These are phyloP conservation scores for Cronartium quercuum DNA, from an alignment of 1,284 basidiomycete species.

Conservation along the genomic window DNA sequence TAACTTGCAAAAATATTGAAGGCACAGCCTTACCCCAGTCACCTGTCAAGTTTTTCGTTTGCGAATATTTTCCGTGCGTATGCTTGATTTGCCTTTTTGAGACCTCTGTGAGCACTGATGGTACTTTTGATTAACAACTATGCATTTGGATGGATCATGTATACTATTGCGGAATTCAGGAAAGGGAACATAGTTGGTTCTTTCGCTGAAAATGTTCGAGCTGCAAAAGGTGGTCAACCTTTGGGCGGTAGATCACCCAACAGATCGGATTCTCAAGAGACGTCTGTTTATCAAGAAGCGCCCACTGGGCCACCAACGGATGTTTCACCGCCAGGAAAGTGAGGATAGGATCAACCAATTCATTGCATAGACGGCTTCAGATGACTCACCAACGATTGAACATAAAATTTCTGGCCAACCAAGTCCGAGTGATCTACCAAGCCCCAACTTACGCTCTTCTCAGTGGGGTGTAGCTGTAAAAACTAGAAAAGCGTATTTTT, in stretches of 20 bases:
- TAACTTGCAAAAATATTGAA: conserved; percentile 13
- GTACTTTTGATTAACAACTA: too few species aligned
- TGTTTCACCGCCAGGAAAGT: too few species aligned
- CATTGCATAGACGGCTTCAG: too few species aligned
- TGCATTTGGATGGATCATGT: too few species aligned
- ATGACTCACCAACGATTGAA: too few species aligned
- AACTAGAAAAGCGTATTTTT: too few species aligned
- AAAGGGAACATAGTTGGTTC: not conserved
- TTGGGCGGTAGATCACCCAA: not conserved
- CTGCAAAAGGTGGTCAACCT: conserved; percentile 1
- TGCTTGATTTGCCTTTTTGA: not conserved
- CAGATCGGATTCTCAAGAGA: not conserved
- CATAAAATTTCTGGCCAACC: too few species aligned
- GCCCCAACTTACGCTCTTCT: too few species aligned
- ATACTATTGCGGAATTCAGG: not conserved
- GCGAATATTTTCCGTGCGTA: conserved; percentile 36
- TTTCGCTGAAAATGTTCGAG: not conserved
- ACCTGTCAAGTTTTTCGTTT: conserved; percentile 33
- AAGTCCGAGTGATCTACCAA: too few species aligned
- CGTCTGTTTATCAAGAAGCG: not conserved
- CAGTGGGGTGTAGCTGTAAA: too few species aligned
- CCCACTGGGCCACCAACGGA: not conserved
- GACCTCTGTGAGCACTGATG: too few species aligned
- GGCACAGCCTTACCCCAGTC: conserved; percentile 33
- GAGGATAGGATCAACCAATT: too few species aligned